Evolutionary conservation across 2,329 filamentous ascomycete species (phyloP), one percentile per base, ranked within the genome.

Genomic region (Colletotrichum plurivorum): DNA sequence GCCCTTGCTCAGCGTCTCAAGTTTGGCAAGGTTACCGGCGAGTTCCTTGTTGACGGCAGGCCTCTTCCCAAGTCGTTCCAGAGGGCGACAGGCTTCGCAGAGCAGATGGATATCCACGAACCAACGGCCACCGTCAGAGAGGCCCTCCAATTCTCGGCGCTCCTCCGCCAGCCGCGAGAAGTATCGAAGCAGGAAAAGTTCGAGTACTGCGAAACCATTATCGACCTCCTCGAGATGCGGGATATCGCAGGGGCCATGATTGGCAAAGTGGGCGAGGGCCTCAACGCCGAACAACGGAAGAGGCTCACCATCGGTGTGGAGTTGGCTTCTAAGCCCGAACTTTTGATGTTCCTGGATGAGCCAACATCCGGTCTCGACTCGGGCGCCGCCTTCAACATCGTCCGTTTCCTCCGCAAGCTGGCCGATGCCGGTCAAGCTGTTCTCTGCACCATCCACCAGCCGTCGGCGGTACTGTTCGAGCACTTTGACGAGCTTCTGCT

Each of bases 11-110:
- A 90, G 57, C 91, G 93, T 74, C 89, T 92, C 46, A 94, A 88
- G 1, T 92, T 93, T 84, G 94, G 94, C 75, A 90, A 92, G 20
- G 88, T 95, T 12, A 88, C 86, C 1, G 94, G 94, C 57, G 90
- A 94, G 59, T 94, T 95, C 83, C 82, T 94, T n/a, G 91, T 95
- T 8, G 92, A 95, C 73, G 93, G 93, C 2, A 86, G 87, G 22
- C 89, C 89, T 54, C 88, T 92, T 15, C 92, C 94, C 62, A 88
- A 86, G 49, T 93, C 91, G 0, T 95, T 95, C 83, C 93, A 95
- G 77, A 88, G 93, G 53, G 93, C 93, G 74, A 94, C 92, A 0
- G 93, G 93, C 27, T 95, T 84, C 63, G 82, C 81, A 1, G 82
- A 93, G 74, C 90, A 93, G 72, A 88, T 89, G 79, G 90, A 93